These are phyloP conservation scores for Entoloma clypeatum DNA, from an alignment of 1,284 basidiomycete genomes.

Conservation along the genomic window DNA sequence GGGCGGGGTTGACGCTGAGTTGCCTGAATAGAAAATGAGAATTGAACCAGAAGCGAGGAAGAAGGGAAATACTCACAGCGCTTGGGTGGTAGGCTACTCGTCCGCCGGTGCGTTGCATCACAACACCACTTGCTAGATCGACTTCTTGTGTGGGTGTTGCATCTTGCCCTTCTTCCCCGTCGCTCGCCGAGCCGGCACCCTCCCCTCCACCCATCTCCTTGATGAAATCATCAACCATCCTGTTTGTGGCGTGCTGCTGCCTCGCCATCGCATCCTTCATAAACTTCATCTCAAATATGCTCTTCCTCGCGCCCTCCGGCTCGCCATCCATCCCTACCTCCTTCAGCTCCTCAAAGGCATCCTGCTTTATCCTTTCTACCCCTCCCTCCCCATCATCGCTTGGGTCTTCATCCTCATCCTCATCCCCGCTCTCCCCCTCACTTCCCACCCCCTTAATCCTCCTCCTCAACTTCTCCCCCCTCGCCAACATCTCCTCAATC, in stretches of 20 bases:
- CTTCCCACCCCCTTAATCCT: conserved; percentile 66
- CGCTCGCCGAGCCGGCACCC: conserved; percentile 31
- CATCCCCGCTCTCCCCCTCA: conserved; percentile 49
- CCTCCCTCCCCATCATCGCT: conserved; percentile 34
- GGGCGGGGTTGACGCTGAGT: conserved; percentile 24
- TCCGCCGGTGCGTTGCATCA: conserved; percentile 54
- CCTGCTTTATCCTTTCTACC: conserved; percentile 52
- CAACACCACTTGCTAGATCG: conserved; percentile 28
- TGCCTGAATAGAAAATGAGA: conserved; percentile 11
- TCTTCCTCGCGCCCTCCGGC: conserved; percentile 40
- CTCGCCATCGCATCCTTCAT: conserved; percentile 87
- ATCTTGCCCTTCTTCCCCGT: conserved; percentile 20
- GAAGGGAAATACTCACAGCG: conserved; percentile 14
- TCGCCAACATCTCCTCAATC: conserved; percentile 75
- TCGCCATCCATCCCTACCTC: conserved; percentile 41
- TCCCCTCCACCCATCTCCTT: conserved; percentile 55
- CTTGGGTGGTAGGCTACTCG: conserved; percentile 56
- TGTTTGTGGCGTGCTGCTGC: conserved; percentile 53
- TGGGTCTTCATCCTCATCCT: conserved; percentile 45
- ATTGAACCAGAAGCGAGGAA: background rate
- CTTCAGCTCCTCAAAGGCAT: conserved; percentile 73
- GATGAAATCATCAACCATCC: conserved; percentile 67
- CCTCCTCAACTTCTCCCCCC: conserved; percentile 66
- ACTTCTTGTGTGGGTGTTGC: conserved; percentile 19
- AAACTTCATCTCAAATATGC: conserved; percentile 91